Conservation (phyloP, 257 asterid genomes). For the Schizonepeta tenuifolia region DNA sequence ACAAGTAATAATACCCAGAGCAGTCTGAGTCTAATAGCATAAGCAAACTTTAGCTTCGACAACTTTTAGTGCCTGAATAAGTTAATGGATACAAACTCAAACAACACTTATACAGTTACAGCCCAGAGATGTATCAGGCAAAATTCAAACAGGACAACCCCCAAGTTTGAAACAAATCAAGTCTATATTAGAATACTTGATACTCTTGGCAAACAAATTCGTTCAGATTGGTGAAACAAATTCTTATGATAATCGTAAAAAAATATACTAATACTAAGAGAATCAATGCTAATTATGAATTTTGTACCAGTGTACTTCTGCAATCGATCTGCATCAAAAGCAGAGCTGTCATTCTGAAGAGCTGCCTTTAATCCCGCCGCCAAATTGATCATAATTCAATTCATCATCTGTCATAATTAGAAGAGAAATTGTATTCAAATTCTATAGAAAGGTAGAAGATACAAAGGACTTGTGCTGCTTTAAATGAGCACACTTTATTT, state of each 20-base stretch:
- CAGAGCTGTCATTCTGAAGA: conserved; percentile 77
- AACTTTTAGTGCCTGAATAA: neutral
- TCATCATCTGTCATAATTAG: conserved; percentile 66
- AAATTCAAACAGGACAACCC: conserved; percentile 2
- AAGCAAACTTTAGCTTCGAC: neutral
- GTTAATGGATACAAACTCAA: neutral
- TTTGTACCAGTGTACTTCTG: conserved; percentile 84
- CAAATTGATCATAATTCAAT: conserved; percentile 80
- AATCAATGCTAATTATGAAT: neutral
- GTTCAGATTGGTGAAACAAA: neutral
- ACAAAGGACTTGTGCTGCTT: no score
- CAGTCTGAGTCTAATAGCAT: conserved; percentile 3
- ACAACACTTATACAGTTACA: neutral
- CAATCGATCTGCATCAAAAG: conserved; percentile 88
- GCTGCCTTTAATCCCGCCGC: conserved; percentile 87
- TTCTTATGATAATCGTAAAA: neutral
- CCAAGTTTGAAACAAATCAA: neutral
- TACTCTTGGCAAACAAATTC: neutral
- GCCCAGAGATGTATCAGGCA: neutral
- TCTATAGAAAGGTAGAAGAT: neutral
- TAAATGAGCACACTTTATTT: no score
- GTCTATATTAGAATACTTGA: conserved; percentile 1
- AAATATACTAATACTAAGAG: neutral
- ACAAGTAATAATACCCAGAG: neutral
- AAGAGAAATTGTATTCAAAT: neutral